These are phyloP conservation scores for Suhomyces canberraensis DNA, from an alignment of 805 yeast species.

Conservation along the genomic window DNA sequence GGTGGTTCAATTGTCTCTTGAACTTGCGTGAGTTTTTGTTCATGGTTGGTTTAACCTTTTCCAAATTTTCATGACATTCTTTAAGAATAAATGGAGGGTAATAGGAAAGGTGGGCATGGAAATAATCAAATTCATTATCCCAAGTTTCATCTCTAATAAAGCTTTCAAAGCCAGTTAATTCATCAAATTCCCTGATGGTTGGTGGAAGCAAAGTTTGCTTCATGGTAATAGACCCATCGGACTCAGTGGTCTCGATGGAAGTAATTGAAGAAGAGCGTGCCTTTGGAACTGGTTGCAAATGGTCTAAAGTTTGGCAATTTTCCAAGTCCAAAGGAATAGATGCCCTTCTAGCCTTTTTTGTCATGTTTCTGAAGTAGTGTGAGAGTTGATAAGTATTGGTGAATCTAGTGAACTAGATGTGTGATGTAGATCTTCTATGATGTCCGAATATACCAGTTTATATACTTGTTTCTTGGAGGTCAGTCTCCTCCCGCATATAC, in stretches of 20 bases:
- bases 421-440: no score
- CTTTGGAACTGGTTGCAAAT: constrained; percentile 38
- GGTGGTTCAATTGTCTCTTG: constrained; percentile 72
- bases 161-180: constrained; percentile 56
- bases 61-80: constrained; percentile 65
- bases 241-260: constrained; percentile 34
- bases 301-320: constrained; percentile 36
- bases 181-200: constrained; percentile 54
- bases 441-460: not conserved
- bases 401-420: no score
- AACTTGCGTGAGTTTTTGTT: constrained; percentile 71
- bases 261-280: constrained; percentile 37
- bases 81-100: constrained; percentile 71
- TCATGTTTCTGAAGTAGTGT: no score
- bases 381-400: no score
- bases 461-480: no score
- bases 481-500: not conserved
- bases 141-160: constrained; percentile 69
- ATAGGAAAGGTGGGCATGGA: constrained; percentile 64
- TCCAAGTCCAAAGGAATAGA: constrained; percentile 33
- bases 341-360: constrained; percentile 23
- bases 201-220: constrained; percentile 35
- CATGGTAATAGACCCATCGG: constrained; percentile 21
- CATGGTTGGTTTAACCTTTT: constrained; percentile 67
- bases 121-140: constrained; percentile 69